Evolutionary conservation across 2,329 filamentous ascomycete species (phyloP), one percentile per base, ranked within the genome.

Genomic region (Colletotrichum sp.): DNA sequence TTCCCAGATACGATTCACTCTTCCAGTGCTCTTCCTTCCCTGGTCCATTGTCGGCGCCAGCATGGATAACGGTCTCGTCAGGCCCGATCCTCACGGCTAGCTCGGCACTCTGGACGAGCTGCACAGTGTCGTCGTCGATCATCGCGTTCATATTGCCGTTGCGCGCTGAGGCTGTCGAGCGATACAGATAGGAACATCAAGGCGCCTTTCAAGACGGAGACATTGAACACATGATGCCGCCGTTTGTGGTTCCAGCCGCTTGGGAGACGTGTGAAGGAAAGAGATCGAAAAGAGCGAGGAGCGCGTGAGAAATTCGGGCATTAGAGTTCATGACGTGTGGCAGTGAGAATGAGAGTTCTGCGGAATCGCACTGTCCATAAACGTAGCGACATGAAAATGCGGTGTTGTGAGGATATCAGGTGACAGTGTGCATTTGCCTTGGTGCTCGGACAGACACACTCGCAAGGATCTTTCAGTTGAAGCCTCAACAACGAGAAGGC

Each of bases 301-400:
- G 57, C 15, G 16, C 10, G 18, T 32, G 7, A 26, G 15, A 44
- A 26, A 63, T 36, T 52, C 24, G 55, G 30, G 10, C 36, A 26
- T 52, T 70, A 70, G 57, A 70, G 68, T 70, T 62, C 68, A 63
- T 63, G 57, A 63, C 57, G 68, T 63, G 36, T 70, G 57, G 68
- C 26, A 32, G 28, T 32, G n/a, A 49, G 28, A 18, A 63, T 70
- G 68, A 70, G 62, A 70, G 36, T 34, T 13, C 10, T 34, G 9
- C 4, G 12, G 18, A 26, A 24, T 55, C 26, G 28, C 68, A 70
- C 68, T 62, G 57, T 62, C 6, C n/a, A 12, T 30, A 24, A 44
- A 49, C 63, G 49, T 15, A 8, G 21, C 63, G 8, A 8, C 15
- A 15, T 5, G 2, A 8, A 30, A 28, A n/a, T 34, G 10, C 10